Evolutionary conservation across 441 rosid species (phyloP), one percentile per base, ranked within the genome.

Genomic region (Rhodomyrtus psidioides): DNA sequence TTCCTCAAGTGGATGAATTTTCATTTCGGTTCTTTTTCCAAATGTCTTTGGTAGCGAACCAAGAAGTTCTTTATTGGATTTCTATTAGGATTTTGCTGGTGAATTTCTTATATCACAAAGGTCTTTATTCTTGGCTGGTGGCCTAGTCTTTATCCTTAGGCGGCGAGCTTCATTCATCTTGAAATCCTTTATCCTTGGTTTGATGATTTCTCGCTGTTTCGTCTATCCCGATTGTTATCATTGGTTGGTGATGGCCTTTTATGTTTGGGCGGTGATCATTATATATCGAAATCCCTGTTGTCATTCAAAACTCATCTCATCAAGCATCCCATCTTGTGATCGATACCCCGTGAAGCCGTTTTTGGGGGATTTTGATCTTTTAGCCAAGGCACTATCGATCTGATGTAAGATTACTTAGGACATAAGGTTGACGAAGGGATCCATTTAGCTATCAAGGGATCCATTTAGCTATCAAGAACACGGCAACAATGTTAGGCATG

Each of bases 161-260:
- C 19, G 24, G 2, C 10, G 49, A 46, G 4, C 34, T 34, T 34
- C 34, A 34, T 65, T 2, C 28, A 30, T 27, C 70, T 27, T 0
- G 1, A 17, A 0, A 2, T 59, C 7, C 7, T 51, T 51, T 51
- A 51, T 51, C 1, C 4, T 0, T 51, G 53, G 5, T 4, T 4
- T 51, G 1, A 51, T 13, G 13, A 13, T 51, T 15, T 12, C 3
- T 13, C 16, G 4, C 13, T 12, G 10, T 21, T 16, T 53, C 21
- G 6, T 53, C 21, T 16, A 6, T 17, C 6, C 7, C 21, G 19
- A 17, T 6, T 3, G 17, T 53, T 16, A 53, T 53, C 55, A 6
- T 17, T 53, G 21, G 55, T 17, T 16, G 55, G 53, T 51, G 53
- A 51, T 34, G 34, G 34, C 34, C 34, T 34, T 34, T 4, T 34